A percentile compares a stretch with the other conserved stretches of the same genome.
Conservation (phyloP, 2,329 filamentous ascomycete species). For the Botrytis hyacinthi region DNA sequence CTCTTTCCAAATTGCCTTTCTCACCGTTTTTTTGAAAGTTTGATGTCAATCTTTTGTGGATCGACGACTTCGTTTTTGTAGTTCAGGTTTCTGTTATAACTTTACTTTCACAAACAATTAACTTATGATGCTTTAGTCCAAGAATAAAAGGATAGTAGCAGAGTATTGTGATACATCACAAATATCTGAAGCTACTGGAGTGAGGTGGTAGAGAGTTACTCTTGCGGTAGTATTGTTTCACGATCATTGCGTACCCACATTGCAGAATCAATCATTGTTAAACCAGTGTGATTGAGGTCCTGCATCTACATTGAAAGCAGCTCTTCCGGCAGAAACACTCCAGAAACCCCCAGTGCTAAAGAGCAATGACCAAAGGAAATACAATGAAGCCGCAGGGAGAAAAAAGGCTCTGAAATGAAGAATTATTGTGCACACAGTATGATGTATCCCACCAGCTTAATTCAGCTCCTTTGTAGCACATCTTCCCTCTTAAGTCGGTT, state of each 20-base stretch:
- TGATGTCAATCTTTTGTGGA: not conserved
- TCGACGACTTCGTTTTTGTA: too few species aligned
- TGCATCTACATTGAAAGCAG: not conserved
- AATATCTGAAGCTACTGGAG: not conserved
- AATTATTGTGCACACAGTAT: not conserved
- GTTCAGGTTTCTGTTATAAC: fast-evolving
- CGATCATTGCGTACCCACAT: not conserved
- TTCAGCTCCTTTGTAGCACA: constrained; percentile 98
- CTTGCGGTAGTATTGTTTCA: not conserved
- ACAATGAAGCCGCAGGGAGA: not conserved
- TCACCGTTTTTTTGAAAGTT: too few species aligned
- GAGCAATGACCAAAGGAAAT: not conserved
- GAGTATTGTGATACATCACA: not conserved
- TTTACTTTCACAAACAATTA: not conserved
- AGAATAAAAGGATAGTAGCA: not conserved
- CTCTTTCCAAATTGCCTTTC: too few species aligned
- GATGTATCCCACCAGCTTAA: constrained; percentile 57
- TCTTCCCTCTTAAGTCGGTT: constrained; percentile 98
- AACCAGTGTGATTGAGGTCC: not conserved
- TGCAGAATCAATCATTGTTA: not conserved
- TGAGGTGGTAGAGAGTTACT: fast-evolving
- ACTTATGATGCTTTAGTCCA: fast-evolving
- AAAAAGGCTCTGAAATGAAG: not conserved
- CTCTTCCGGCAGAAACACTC: not conserved
- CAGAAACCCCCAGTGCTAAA: not conserved